Evolutionary conservation across 352 stramenopile genomes (phyloP), one percentile per base, ranked within the genome.

Genomic region (Globisporangium cederbergense): DNA sequence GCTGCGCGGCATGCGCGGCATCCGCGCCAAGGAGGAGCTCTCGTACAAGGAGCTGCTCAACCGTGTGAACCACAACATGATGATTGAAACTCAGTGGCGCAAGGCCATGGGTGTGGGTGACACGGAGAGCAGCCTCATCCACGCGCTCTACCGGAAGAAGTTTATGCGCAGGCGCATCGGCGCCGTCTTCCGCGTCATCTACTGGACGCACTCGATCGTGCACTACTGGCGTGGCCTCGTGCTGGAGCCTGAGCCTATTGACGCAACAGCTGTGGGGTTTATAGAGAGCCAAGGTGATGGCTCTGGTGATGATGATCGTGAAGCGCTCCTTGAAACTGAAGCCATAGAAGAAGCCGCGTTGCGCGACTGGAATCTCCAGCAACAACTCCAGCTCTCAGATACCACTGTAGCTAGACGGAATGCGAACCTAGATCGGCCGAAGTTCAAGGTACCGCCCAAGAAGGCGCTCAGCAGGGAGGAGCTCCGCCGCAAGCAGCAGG

Each of bases 71-170:
- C 79, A 86, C 67, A 88, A 90, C 59, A 71, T 90, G 59, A 76
- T 84, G 55, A 79, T 90, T 49, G 81, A 88, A 60, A 71, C 72
- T 10, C 81, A 90, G 67, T 90, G 81, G 81, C 77, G 81, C 16
- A 76, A 73, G 53, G 78, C 81, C 10, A 87, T 90, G 77, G 81
- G 81, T 32, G 67, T 90, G 38, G 67, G 72, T 36, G 81, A 87
- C 60, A 78, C 71, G 0, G 81, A 87, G 51, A 88, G 59, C 55
- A 72, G 74, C 50, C 49, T 90, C 1, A 72, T 90, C 42, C 70
- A 71, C 30, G 81, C 78, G n/a, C 50, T 90, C 5, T 90, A 90
- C 32, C 75, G 78, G 10, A 84, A 79, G 49, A 87, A 86, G 51
- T 90, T 84, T 60, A 71, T 88, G 25, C 77, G 77, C 28, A 65